Conservation (phyloP, 2,329 filamentous ascomycete species). For the Monilinia fructicola region DNA sequence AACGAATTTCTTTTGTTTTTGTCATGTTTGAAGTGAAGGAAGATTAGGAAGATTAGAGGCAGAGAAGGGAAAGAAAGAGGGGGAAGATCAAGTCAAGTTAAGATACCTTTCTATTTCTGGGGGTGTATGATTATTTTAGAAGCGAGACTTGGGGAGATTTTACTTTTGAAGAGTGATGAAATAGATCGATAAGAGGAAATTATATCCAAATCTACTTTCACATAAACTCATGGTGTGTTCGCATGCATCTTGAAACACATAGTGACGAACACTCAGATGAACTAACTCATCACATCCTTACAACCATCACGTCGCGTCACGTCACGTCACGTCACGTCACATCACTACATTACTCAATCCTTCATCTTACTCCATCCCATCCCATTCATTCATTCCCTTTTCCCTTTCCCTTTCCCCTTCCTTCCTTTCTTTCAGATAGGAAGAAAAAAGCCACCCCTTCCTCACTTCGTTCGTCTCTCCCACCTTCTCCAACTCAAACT, state of each 20-base stretch:
- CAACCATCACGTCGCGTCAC: too few species aligned
- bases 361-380: not conserved
- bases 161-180: not conserved
- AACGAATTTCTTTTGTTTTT: slow-evolving; percentile 16
- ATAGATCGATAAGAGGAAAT: not conserved
- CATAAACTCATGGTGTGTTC: not conserved
- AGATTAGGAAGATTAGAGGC: too few species aligned
- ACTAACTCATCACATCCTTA: too few species aligned
- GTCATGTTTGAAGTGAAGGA: not conserved
- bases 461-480: too few species aligned
- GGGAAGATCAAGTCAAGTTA: not conserved
- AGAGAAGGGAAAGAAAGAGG: not conserved
- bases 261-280: too few species aligned
- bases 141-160: not conserved
- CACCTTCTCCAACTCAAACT: too few species aligned
- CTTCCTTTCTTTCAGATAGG: too few species aligned
- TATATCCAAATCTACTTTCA: not conserved
- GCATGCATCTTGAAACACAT: too few species aligned
- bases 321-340: too few species aligned
- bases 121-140: not conserved
- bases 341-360: too few species aligned
- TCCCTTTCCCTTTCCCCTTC: too few species aligned
- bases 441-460: too few species aligned
- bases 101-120: not conserved
- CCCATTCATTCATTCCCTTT: not conserved